These are phyloP conservation scores for Botrytis paeoniae DNA, from an alignment of 2,329 filamentous ascomycete species.

Conservation along the genomic window DNA sequence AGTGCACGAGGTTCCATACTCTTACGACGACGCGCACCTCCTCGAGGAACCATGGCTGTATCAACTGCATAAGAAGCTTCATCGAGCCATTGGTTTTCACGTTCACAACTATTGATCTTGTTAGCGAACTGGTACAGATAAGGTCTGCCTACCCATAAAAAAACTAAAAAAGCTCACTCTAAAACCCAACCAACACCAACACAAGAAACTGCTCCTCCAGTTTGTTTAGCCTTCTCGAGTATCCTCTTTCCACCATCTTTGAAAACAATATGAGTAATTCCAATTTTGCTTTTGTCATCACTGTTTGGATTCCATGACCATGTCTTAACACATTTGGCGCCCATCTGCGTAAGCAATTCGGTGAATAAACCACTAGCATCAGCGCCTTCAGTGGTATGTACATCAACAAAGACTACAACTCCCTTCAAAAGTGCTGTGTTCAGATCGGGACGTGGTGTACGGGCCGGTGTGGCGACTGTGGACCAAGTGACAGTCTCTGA, in stretches of 20 bases:
- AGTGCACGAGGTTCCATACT: conserved; percentile 76
- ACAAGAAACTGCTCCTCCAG: conserved; percentile 73
- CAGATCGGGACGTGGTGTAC: conserved; percentile 54
- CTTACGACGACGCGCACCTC: conserved; percentile 69
- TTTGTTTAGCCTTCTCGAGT: conserved; percentile 73
- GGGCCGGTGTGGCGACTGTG: conserved; percentile 52
- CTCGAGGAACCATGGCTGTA: conserved; percentile 63
- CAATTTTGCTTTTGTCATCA: conserved; percentile 51
- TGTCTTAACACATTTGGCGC: conserved; percentile 71
- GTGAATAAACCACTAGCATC: conserved; percentile 80
- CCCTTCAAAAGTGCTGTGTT: conserved; percentile 59
- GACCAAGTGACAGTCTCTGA: conserved; percentile 50
- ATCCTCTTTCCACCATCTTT: conserved; percentile 82
- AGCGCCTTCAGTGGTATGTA: conserved; percentile 76
- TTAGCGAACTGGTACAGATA: conserved; percentile 36
- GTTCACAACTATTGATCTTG: conserved; percentile 59
- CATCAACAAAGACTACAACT: conserved; percentile 78
- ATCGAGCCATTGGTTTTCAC: conserved; percentile 73
- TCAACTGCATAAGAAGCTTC: conserved; percentile 69
- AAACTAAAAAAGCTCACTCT: conserved; percentile 58
- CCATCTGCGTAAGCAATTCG: conserved; percentile 76
- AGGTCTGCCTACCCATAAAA: not conserved
- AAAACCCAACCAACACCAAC: conserved; percentile 87
- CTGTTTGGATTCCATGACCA: conserved; percentile 65
- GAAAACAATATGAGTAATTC: conserved; percentile 85